Base-by-base conservation (phyloP, 768 basidiomycete species). In the Lactarius trivialis region DNA sequence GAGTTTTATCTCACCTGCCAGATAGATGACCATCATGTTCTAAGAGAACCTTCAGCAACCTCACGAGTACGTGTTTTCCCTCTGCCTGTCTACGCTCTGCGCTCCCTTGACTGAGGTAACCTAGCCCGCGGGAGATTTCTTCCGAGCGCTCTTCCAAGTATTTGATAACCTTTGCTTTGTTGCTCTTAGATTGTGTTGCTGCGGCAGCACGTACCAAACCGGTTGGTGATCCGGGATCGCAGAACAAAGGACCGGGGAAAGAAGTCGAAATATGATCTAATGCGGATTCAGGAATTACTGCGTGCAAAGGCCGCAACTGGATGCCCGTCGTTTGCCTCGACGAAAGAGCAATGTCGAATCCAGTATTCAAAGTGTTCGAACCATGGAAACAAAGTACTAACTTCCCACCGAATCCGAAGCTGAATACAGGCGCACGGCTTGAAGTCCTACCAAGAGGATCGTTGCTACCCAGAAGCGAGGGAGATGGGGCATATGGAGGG, bases 391-490 rank as follows among this genome's bases (percentile, higher is more conserved):
- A 95, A 8, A 91, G 87, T 9, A 95, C 81, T 60, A 98, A 69
- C 69, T 88, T 89, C 12, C 95, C 95, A n/a, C 93, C 93, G 68
- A 95, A 94, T 0, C 96, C 96, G 68, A 98, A 97, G 64, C 85
- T 88, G 58, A 95, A 77, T 32, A 97, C 78, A 0, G 95, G 95
- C 9, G 86, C 83, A 39, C 84, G 83, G 58, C 82, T 82, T 3
- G 85, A 78, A 6, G 87, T 85, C 49, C 91, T 82, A 32, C 86
- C 85, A 2, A 93, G 75, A 6, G 90, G 89, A 71, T 93, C 91
- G 68, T 93, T 91, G 7, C 86, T 81, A 30, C 90, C 91, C 50
- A 92, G 70, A 21, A 92, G 76, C 0, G 92, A 91, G 0, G 92
- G 89, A 0, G 91, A 93, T 19, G 91, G 91, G 1, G 90, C 90